Percentiles rank a stretch among this genome's conserved stretches.
Conservation (phyloP, 805 yeast genomes). For the Candida sonorensis region DNA sequence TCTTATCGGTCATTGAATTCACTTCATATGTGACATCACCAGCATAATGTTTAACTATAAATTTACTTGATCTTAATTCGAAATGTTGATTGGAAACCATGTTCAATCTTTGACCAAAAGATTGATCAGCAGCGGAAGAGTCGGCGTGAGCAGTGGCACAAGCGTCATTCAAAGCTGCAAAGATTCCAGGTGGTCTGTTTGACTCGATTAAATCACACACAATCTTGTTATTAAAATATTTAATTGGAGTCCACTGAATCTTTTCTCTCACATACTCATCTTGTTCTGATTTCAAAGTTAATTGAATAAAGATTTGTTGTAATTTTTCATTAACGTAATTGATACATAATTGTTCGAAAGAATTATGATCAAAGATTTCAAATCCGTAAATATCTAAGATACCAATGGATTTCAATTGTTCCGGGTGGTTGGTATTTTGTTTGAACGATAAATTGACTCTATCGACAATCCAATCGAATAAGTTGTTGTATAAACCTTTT, state of each 20-base stretch:
- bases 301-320: conserved; percentile 93
- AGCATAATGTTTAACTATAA: conserved; percentile 92
- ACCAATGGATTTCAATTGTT: conserved; percentile 62
- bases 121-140: conserved; percentile 92
- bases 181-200: conserved; percentile 90
- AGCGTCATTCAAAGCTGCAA: conserved; percentile 94
- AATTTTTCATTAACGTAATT: conserved; percentile 93
- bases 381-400: conserved; percentile 94
- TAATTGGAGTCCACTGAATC: conserved; percentile 96
- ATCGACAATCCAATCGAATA: conserved; percentile 94
- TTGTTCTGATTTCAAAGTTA: conserved; percentile 94
- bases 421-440: conserved; percentile 10
- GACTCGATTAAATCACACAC: conserved; percentile 96
- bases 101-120: conserved; percentile 86
- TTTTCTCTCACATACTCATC: conserved; percentile 95
- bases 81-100: conserved; percentile 83
- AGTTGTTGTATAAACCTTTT: conserved; percentile 84
- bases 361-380: conserved; percentile 91
- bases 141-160: conserved; percentile 99
- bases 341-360: conserved; percentile 92
- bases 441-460: conserved; percentile 80
- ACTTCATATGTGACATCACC: conserved; percentile 96
- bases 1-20: conserved; percentile 88
- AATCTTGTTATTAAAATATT: conserved; percentile 90
- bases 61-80: conserved; percentile 81